Conservation (phyloP, 2,329 filamentous ascomycete species). For the Fusarium paranaense region DNA sequence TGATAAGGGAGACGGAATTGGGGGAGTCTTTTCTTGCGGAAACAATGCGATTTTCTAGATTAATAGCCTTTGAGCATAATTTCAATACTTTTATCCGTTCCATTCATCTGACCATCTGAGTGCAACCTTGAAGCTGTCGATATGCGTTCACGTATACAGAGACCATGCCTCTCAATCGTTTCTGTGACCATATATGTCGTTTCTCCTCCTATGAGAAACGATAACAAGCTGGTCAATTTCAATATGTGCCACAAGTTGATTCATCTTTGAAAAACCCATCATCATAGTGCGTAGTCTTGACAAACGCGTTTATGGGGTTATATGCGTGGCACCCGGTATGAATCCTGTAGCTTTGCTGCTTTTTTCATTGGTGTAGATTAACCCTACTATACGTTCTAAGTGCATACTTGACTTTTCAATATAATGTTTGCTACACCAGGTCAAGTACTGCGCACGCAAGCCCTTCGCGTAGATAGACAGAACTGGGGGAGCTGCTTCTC, state of each 20-base stretch:
- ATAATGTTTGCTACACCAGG: no score
- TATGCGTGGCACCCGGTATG: no score
- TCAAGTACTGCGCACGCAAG: no score
- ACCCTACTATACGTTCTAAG: no score
- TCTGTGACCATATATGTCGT: not conserved
- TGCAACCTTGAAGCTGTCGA: not conserved
- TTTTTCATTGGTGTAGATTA: no score
- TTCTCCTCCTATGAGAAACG: not conserved
- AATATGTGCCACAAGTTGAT: not conserved
- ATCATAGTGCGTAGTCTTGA: not conserved
- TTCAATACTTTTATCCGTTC: not conserved
- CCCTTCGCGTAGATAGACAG: no score
- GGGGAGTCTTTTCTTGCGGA: slow-evolving; percentile 39
- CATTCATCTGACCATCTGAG: not conserved
- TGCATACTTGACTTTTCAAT: no score
- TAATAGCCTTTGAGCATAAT: not conserved
- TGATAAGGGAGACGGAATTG: slow-evolving; percentile 16
- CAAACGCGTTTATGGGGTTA: not conserved
- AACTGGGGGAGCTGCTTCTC: no score
- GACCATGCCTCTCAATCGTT: not conserved
- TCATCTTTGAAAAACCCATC: not conserved
- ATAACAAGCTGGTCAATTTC: not conserved
- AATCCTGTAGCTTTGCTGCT: no score
- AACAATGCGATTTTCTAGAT: slow-evolving; percentile 34
- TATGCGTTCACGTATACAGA: not conserved